Base-by-base conservation (phyloP, 2,329 filamentous ascomycete genomes). In the Colletotrichum destructivum region DNA sequence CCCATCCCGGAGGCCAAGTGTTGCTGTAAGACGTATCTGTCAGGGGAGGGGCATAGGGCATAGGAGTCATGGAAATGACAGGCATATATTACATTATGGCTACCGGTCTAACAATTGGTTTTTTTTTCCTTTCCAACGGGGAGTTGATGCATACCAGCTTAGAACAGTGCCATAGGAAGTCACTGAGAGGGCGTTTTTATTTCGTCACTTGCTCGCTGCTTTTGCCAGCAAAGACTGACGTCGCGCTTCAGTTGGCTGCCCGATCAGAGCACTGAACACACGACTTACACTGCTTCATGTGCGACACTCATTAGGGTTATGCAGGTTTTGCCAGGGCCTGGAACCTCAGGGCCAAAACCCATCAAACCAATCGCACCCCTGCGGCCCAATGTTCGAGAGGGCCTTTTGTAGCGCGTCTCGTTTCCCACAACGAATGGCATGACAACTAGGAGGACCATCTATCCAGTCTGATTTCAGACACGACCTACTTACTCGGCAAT, bases 331-430 rank as follows among this genome's bases (percentile, higher is more conserved):
- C 26, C 4, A 26, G 54, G 26, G 54, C 54, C 16, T 21, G 54
- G 18, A 13, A n/a, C 18, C n/a, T 11, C 42, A 18, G 9, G 16
- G 15, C 4, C 23, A 13, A 26, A 26, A n/a, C 3, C 3, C 26
- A 26, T 26, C 4, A 26, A 35, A 11, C 68, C 56, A 71, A 62
- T 62, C 40, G 42, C 40, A 66, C 51, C 57, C 56, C 55, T 61
- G 57, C 52, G 35, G 69, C 31, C 64, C 46, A 62, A 71, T 63
- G 47, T 52, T 56, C 18, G 42, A 31, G 26, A 26, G 46, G 56
- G 52, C 64, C 69, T 71, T 71, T 56, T 71, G 59, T 71, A 59
- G 69, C 64, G 64, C 40, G 64, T 63, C 40, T 63, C 44, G 52
- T 52, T 63, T 52, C 46, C 31, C 59, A 42, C 67, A 40, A 66